Percentiles rank a stretch among this genome's conserved stretches.
phyloP scores from a whole-genome alignment of 169 alveolate species.

The Cystoisospora suis region DNA sequence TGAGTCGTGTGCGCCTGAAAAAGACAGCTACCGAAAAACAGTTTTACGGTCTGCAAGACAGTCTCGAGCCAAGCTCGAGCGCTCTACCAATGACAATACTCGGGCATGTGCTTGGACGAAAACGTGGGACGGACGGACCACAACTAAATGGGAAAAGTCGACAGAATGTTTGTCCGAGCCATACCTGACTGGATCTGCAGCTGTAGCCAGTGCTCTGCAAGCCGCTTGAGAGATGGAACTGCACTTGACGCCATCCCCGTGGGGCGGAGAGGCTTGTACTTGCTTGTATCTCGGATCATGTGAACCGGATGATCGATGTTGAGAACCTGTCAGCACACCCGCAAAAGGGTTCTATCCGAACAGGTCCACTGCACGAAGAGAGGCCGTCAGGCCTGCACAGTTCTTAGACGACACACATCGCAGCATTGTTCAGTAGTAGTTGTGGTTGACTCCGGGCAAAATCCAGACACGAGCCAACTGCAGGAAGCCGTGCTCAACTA shows the following conservation, averaged over 20 bases:
- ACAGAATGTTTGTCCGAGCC: not conserved
- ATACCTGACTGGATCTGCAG: conserved; percentile 34
- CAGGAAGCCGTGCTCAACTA: no score
- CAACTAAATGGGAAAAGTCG: no score
- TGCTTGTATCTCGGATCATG: conserved; percentile 48
- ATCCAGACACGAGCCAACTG: no score
- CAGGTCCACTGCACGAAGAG: not conserved
- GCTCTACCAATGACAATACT: no score
- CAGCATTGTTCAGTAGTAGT: no score
- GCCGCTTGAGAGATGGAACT: conserved; percentile 13
- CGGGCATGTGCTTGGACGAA: no score
- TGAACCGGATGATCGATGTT: conserved; percentile 13
- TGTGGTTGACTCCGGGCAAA: no score
- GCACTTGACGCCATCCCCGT: not conserved
- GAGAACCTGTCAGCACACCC: conserved; percentile 5
- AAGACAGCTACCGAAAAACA: no score
- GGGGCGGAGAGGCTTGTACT: conserved; percentile 32
- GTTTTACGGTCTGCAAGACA: no score
- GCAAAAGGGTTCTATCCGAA: not conserved
- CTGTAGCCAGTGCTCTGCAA: not conserved
- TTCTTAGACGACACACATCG: not conserved
- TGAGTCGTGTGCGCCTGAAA: conserved; percentile 1
- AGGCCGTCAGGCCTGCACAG: not conserved
- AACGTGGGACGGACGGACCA: no score
- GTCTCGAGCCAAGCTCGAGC: no score